A percentile compares a stretch with the other conserved stretches of the same genome.
These are phyloP conservation scores for Trametes cingulata DNA, from an alignment of 768 basidiomycete species.

Conservation along the genomic window DNA sequence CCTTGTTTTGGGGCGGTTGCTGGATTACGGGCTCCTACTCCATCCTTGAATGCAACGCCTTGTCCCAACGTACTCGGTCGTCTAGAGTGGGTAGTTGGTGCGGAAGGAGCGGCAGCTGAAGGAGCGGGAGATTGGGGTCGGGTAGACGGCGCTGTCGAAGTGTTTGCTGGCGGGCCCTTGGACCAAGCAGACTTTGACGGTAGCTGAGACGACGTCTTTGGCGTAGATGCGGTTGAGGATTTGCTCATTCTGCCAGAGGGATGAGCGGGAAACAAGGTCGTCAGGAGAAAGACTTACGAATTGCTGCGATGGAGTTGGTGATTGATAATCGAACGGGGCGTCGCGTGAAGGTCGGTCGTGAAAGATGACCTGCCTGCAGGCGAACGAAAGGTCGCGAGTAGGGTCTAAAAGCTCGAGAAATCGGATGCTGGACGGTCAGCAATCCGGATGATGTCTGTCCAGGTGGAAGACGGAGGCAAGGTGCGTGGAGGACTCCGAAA, in stretches of 20 bases:
- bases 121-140: slow-evolving; percentile 81
- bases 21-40: slow-evolving; percentile 67
- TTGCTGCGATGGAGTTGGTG: slow-evolving; percentile 45
- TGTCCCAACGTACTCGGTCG: slow-evolving; percentile 75
- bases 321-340: slow-evolving; percentile 52
- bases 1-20: slow-evolving; percentile 70
- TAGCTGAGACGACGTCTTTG: slow-evolving; percentile 74
- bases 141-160: slow-evolving; percentile 56
- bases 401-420: slow-evolving; percentile 27
- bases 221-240: slow-evolving; percentile 71
- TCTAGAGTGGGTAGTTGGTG: slow-evolving; percentile 62
- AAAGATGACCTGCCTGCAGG: slow-evolving; percentile 92
- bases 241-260: slow-evolving; percentile 83
- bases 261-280: slow-evolving; percentile 18
- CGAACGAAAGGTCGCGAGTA: slow-evolving; percentile 50
- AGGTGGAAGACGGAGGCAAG: slow-evolving; percentile 34
- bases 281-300: slow-evolving; percentile 32
- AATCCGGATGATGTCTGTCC: slow-evolving; percentile 34
- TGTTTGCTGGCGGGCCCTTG: slow-evolving; percentile 77
- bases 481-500: slow-evolving; percentile 20
- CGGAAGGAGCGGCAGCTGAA: slow-evolving; percentile 33
- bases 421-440: slow-evolving; percentile 35
- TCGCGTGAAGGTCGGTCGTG: slow-evolving; percentile 76
- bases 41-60: slow-evolving; percentile 76
- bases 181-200: slow-evolving; percentile 88